Conservation (phyloP, 306 rosid genomes). For the Leucaena leucocephala region DNA sequence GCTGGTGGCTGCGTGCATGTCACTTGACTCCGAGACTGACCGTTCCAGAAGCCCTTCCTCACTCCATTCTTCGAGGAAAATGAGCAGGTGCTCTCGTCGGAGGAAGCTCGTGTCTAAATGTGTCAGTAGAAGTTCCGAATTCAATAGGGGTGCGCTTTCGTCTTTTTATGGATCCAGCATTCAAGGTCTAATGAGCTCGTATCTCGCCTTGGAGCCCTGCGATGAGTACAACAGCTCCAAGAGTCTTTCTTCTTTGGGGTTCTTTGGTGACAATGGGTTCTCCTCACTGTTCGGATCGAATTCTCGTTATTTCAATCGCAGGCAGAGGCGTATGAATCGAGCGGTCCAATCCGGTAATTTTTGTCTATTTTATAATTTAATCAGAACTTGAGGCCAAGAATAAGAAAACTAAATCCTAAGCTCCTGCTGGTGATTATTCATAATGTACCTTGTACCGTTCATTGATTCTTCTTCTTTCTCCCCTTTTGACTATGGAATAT, state of each 20-base stretch:
- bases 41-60: constrained; percentile 44
- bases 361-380: not conserved
- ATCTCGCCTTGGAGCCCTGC: constrained; percentile 69
- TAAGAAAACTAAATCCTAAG: not conserved
- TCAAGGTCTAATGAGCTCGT: constrained; percentile 67
- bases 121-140: constrained; percentile 36
- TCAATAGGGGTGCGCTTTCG: constrained; percentile 47
- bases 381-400: not conserved
- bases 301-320: constrained; percentile 45
- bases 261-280: constrained; percentile 49
- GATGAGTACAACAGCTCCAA: constrained; percentile 53
- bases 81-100: constrained; percentile 44
- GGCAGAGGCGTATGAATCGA: constrained; percentile 54
- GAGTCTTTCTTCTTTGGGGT: constrained; percentile 53
- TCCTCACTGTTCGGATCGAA: constrained; percentile 67
- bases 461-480: not conserved
- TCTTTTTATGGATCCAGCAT: constrained; percentile 74
- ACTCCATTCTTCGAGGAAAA: constrained; percentile 41
- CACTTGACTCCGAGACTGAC: constrained; percentile 72
- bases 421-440: constrained; percentile 5
- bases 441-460: not conserved
- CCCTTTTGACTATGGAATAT: constrained; percentile 26
- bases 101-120: constrained; percentile 49
- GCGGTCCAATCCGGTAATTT: constrained; percentile 55
- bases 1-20: constrained; percentile 98